phyloP scores from a whole-genome alignment of 2,329 filamentous ascomycete genomes.

The Colletotrichum sp. region DNA sequence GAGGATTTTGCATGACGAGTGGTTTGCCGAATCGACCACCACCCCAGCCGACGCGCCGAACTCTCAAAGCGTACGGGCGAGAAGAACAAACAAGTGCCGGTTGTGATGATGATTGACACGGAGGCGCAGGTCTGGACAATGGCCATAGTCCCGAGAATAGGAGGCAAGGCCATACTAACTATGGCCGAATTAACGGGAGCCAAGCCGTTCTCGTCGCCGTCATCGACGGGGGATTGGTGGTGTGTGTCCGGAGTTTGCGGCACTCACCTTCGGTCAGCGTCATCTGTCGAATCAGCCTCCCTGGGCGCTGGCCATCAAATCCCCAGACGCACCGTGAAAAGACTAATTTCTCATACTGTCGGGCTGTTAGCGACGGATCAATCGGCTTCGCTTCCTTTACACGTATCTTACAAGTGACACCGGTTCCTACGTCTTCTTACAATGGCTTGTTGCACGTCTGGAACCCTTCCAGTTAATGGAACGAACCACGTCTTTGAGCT shows the following conservation, averaged over 20 bases:
- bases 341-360: constrained; percentile 6
- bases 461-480: neutral
- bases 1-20: neutral
- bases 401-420: neutral
- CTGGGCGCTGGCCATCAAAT: neutral
- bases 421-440: neutral
- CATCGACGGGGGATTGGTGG: constrained; percentile 3
- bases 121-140: neutral
- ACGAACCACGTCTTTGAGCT: neutral
- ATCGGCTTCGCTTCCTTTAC: neutral
- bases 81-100: neutral
- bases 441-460: neutral
- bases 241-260: constrained; percentile 12
- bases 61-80: neutral
- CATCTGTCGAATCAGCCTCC: constrained; percentile 2
- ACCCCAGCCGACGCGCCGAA: neutral
- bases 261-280: constrained; percentile 18
- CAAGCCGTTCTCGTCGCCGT: constrained; percentile 10
- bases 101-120: neutral
- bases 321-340: constrained; percentile 13
- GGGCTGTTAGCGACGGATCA: constrained; percentile 8
- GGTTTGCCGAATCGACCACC: neutral
- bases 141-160: neutral
- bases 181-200: neutral
- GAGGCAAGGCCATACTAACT: neutral